A percentile compares a stretch with the other conserved stretches of the same genome.
phyloP scores from a whole-genome alignment of 1,284 basidiomycete genomes.

The Bjerkandera adusta region DNA sequence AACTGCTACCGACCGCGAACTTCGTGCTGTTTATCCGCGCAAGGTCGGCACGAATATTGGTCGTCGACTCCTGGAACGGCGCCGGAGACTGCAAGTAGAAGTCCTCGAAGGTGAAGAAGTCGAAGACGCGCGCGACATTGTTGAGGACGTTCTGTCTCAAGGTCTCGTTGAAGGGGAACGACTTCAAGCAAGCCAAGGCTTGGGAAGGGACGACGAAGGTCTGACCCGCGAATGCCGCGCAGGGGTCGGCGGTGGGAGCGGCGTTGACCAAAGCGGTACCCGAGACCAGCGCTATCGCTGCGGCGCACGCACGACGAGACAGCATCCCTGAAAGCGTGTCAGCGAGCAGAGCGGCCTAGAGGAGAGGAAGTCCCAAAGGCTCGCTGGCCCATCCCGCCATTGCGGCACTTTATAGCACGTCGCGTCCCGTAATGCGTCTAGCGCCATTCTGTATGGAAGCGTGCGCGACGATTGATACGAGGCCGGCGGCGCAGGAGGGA shows the following conservation, averaged over 20 bases:
- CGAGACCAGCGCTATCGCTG: not conserved
- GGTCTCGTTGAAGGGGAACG: slow-evolving; percentile 64
- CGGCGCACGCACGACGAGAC: not conserved
- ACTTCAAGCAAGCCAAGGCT: slow-evolving; percentile 56
- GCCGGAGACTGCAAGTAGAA: slow-evolving; percentile 57
- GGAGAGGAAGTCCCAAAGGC: not conserved
- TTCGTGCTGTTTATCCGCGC: slow-evolving; percentile 45
- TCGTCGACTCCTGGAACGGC: slow-evolving; percentile 60
- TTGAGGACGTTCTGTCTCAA: slow-evolving; percentile 57
- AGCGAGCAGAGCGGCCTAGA: not conserved
- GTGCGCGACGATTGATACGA: too few species aligned
- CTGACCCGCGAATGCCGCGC: slow-evolving; percentile 47
- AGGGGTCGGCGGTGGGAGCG: slow-evolving; percentile 38
- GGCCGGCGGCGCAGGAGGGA: too few species aligned
- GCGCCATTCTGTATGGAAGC: too few species aligned
- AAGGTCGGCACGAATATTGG: slow-evolving; percentile 50
- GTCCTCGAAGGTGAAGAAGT: slow-evolving; percentile 66
- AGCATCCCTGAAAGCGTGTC: slow-evolving; percentile 1
- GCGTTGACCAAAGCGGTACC: not conserved
- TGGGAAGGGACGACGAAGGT: slow-evolving; percentile 48
- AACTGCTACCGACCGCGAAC: slow-evolving; percentile 37
- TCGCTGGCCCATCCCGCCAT: not conserved
- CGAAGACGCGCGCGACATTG: slow-evolving; percentile 52
- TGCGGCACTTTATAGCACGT: not conserved
- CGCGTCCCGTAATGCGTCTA: too few species aligned